Conservation (phyloP, 225 moss, liverwort and hornwort genomes). For the Marchantia paleacea region DNA sequence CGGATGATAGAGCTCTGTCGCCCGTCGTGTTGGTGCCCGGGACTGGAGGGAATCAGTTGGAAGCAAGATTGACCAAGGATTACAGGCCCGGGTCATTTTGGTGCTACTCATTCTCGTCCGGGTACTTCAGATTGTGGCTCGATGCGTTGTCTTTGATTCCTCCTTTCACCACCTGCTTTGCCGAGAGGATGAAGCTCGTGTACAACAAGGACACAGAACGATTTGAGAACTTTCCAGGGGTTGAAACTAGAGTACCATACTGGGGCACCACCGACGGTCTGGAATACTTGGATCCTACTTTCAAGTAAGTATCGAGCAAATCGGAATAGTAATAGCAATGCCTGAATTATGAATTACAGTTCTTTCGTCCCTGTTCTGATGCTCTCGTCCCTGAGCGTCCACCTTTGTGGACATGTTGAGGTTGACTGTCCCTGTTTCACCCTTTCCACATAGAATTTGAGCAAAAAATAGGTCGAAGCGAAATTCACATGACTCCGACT, state of each 20-base stretch:
- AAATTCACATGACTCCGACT: no score
- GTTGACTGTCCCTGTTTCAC: not conserved
- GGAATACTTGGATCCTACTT: slow-evolving; percentile 75
- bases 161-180: slow-evolving; percentile 82
- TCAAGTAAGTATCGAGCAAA: slow-evolving; percentile 52
- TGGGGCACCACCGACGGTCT: slow-evolving; percentile 76
- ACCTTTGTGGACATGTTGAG: not conserved
- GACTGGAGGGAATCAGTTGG: slow-evolving; percentile 86
- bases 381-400: not conserved
- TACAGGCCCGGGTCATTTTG: slow-evolving; percentile 63
- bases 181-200: slow-evolving; percentile 64
- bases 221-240: slow-evolving; percentile 69
- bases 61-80: slow-evolving; percentile 60
- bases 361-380: not conserved
- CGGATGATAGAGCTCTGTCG: slow-evolving; percentile 23
- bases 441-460: no score
- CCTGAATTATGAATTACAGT: not conserved
- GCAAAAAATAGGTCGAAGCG: no score
- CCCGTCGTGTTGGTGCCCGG: slow-evolving; percentile 87
- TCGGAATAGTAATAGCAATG: no score
- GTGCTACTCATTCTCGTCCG: slow-evolving; percentile 65
- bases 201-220: slow-evolving; percentile 59
- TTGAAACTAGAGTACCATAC: slow-evolving; percentile 80
- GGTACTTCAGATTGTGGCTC: slow-evolving; percentile 85
- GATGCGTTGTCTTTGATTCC: slow-evolving; percentile 76